phyloP scores from a whole-genome alignment of 2,329 filamentous ascomycete genomes.

The Xylariaceae sp. region DNA sequence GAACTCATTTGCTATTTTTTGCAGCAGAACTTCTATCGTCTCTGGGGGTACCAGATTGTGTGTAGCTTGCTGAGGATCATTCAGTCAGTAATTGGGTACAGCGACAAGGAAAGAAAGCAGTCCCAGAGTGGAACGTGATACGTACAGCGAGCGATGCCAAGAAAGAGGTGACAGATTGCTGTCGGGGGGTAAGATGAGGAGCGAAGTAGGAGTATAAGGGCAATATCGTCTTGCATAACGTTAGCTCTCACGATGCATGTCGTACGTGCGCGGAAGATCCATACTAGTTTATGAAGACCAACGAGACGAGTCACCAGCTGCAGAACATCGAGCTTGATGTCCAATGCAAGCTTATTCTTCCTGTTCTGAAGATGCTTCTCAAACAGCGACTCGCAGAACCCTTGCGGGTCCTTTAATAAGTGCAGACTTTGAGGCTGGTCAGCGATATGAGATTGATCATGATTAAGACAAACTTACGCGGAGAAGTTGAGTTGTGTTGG shows the following conservation, averaged over 20 bases:
- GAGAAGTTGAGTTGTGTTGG: conserved; percentile 93
- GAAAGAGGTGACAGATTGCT: conserved; percentile 88
- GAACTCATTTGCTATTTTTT: conserved; percentile 98
- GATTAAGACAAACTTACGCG: conserved; percentile 40
- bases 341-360: conserved; percentile 79
- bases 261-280: not conserved
- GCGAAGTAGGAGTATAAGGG: conserved; percentile 95
- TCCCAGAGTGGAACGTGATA: not conserved
- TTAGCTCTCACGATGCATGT: not conserved
- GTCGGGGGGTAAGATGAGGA: conserved; percentile 83
- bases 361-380: conserved; percentile 84
- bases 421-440: conserved; percentile 53
- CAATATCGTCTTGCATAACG: conserved; percentile 59
- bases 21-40: conserved; percentile 80
- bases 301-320: conserved; percentile 89
- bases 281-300: conserved; percentile 71
- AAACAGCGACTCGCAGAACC: conserved; percentile 86
- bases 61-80: conserved; percentile 59
- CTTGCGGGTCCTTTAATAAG: conserved; percentile 88
- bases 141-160: conserved; percentile 72
- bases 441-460: conserved; percentile 1
- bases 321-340: conserved; percentile 84
- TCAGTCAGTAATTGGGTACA: not conserved
- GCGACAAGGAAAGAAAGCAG: not conserved
- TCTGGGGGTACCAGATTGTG: conserved; percentile 92